Percentiles rank a stretch among this genome's conserved stretches.
Conservation (phyloP, 1,284 basidiomycete genomes). For the Heterobasidion parviporum region DNA sequence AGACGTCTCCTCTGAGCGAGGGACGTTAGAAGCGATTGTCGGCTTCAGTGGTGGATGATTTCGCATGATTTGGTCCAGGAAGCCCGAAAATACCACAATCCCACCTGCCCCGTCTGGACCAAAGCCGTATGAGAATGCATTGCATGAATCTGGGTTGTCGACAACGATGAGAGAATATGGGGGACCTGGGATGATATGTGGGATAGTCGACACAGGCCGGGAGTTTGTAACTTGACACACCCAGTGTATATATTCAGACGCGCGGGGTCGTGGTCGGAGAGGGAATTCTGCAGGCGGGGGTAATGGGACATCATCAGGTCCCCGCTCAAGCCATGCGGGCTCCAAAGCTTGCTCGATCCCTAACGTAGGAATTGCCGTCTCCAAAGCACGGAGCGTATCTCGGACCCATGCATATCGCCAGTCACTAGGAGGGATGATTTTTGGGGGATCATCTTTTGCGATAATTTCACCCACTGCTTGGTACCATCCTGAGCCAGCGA, state of each 20-base stretch:
- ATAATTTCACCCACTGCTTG: slow-evolving; percentile 74
- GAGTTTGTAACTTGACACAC: slow-evolving; percentile 37
- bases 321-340: slow-evolving; percentile 47
- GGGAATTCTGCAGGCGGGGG: slow-evolving; percentile 72
- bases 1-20: slow-evolving; percentile 25
- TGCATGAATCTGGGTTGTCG: slow-evolving; percentile 68
- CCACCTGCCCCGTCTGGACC: slow-evolving; percentile 85
- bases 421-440: slow-evolving; percentile 59
- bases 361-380: slow-evolving; percentile 59
- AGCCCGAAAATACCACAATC: slow-evolving; percentile 84
- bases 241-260: slow-evolving; percentile 51
- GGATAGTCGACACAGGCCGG: slow-evolving; percentile 26
- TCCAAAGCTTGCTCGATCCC: slow-evolving; percentile 45
- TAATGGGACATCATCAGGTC: slow-evolving; percentile 42
- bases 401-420: slow-evolving; percentile 85
- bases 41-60: slow-evolving; percentile 21
- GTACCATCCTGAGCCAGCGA: slow-evolving; percentile 82
- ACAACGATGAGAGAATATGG: slow-evolving; percentile 84
- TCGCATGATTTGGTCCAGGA: slow-evolving; percentile 72
- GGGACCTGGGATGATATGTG: slow-evolving; percentile 65
- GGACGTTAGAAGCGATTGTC: slow-evolving; percentile 7
- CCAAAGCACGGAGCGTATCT: slow-evolving; percentile 66
- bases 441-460: slow-evolving; percentile 55
- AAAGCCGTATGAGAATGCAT: slow-evolving; percentile 90
- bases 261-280: slow-evolving; percentile 63